Conservation (phyloP, 2,329 filamentous ascomycete genomes). For the Lizonia empirigonia region DNA sequence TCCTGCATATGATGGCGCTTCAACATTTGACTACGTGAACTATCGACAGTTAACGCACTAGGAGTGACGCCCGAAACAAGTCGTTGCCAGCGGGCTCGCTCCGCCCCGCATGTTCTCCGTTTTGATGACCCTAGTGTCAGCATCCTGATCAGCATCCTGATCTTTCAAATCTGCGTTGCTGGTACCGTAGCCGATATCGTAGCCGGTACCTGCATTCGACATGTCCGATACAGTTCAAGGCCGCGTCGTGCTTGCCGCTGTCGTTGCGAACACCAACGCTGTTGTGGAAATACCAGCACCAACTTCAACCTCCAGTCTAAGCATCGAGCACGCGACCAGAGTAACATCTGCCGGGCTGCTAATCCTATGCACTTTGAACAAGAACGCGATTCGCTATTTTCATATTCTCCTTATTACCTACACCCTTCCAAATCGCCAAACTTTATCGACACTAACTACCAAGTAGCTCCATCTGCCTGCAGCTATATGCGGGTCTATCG, state of each 20-base stretch:
- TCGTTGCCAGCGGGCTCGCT: conserved; percentile 2
- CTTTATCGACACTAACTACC: conserved; percentile 6
- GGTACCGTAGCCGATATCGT: not conserved
- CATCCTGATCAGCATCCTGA: not conserved
- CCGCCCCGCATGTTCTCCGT: conserved; percentile 2
- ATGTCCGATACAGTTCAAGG: not conserved
- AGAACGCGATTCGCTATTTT: not conserved
- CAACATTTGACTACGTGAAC: not conserved
- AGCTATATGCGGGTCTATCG: conserved; percentile 9
- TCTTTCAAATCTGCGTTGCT: not conserved
- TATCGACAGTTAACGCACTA: conserved; percentile 1
- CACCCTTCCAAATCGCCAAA: conserved; percentile 6
- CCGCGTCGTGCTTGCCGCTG: not conserved
- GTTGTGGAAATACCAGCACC: no score
- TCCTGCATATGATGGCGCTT: conserved; percentile 6
- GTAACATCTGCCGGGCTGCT: not conserved
- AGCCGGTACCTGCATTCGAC: conserved; percentile 13
- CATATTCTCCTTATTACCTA: not conserved
- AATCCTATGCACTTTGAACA: not conserved
- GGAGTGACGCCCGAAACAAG: not conserved
- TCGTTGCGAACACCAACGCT: not conserved
- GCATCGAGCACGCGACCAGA: not conserved
- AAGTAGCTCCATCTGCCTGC: conserved; percentile 7
- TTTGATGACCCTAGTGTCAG: not conserved
- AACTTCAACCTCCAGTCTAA: no score